Evolutionary conservation across 306 rosid species (phyloP).

Genomic region (Abrus pulchellus): DNA sequence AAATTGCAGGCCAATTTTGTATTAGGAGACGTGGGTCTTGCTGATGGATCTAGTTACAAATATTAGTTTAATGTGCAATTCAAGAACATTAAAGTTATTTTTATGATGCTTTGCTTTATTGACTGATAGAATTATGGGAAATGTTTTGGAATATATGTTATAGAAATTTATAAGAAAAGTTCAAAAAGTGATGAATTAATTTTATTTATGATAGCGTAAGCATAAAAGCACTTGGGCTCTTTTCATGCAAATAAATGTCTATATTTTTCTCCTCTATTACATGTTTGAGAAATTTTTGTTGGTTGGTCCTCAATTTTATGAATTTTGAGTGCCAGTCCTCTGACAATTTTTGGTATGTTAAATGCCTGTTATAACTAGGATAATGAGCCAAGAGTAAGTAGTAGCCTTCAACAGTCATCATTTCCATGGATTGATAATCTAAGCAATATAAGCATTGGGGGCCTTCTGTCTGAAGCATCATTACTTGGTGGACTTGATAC

Average conservation of each 20-base stretch:
- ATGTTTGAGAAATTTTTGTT: constrained; percentile 17
- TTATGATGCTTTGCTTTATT: constrained; percentile 5
- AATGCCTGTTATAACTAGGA: constrained; percentile 43
- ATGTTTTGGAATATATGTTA: constrained; percentile 38
- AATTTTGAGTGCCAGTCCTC: constrained; percentile 33
- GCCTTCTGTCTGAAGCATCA: constrained; percentile 75
- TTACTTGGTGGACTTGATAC: constrained; percentile 57
- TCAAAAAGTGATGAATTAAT: constrained; percentile 23
- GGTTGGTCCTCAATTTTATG: constrained; percentile 34
- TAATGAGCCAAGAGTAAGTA: constrained; percentile 47
- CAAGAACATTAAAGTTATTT: constrained; percentile 24
- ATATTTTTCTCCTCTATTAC: constrained; percentile 5
- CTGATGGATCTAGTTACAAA: constrained; percentile 27
- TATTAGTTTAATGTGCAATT: background rate
- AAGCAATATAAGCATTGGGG: constrained; percentile 70
- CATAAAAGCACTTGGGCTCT: background rate
- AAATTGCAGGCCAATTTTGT: constrained; percentile 26
- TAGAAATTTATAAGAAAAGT: background rate
- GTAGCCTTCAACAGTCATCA: constrained; percentile 52
- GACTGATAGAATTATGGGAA: background rate
- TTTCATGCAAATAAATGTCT: background rate
- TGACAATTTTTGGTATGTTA: background rate
- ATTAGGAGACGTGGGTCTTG: constrained; percentile 12
- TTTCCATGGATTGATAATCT: constrained; percentile 54
- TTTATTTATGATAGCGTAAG: constrained; percentile 25